Conservation (phyloP, 179 eudicot species). For the Actinidia arguta region DNA sequence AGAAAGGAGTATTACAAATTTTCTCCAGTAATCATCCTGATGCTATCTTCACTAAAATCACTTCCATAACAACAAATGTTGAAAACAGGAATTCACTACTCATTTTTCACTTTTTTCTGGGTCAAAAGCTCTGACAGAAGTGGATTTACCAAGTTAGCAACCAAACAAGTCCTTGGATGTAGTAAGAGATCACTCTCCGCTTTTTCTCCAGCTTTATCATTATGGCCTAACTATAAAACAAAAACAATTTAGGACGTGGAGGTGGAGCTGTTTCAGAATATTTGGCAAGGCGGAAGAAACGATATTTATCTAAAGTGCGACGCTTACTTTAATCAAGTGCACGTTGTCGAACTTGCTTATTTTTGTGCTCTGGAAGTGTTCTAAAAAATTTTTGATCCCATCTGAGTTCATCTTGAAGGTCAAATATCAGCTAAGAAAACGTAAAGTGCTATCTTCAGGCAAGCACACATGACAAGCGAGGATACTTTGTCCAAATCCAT, state of each 20-base stretch:
- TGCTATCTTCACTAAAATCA: not conserved
- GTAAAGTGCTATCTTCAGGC: too few species aligned
- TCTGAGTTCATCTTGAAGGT: too few species aligned
- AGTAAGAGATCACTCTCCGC: not conserved
- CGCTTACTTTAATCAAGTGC: not conserved
- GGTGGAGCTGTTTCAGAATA: conserved; percentile 5
- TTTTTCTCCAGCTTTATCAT: not conserved
- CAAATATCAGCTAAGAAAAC: too few species aligned
- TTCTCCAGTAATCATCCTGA: not conserved
- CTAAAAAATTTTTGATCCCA: too few species aligned
- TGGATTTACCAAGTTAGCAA: not conserved
- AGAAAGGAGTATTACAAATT: not conserved
- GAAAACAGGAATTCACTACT: not conserved
- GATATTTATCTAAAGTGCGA: not conserved
- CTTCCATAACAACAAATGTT: not conserved
- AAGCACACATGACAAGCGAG: too few species aligned
- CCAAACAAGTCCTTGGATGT: not conserved
- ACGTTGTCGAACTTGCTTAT: not conserved
- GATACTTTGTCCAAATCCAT: too few species aligned
- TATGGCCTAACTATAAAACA: not conserved
- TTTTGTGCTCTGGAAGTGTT: too few species aligned
- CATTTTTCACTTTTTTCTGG: not conserved
- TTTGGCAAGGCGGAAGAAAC: not conserved
- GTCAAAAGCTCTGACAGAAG: not conserved
- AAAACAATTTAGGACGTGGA: not conserved